Base-by-base conservation (phyloP, 225 moss, liverwort and hornwort genomes). In the Thuidium tamariscinum region DNA sequence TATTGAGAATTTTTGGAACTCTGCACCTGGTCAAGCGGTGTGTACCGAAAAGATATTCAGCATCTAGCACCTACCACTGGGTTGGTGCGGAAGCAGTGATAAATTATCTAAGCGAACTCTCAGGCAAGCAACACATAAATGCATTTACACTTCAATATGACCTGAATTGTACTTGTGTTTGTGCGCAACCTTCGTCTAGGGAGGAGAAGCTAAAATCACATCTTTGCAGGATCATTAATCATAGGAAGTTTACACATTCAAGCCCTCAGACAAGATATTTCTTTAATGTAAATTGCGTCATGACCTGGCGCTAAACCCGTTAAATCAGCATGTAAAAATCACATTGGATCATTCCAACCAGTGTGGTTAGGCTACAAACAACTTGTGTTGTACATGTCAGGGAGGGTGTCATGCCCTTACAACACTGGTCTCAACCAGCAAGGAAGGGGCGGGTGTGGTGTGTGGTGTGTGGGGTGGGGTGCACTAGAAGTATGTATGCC, bases 11-110 rank as follows among this genome's bases (percentile, higher is more conserved):
- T 75, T 93, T 98, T 82, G 91, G 89, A 80, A 84, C 92, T 70
- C 89, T 98, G 73, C 92, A 95, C 75, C 91, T 98, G 61, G 87
- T 98, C 65, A 96, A 91, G 89, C 91, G 87, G 71, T 87, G 89
- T 77, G 64, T 83, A 70, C 81, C 86, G 64, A 86, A 89, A 79
- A 92, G 85, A 66, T 85, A 85, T 70, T 90, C 91, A 82, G 85
- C 91, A 66, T 90, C 89, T 70, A 41, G 87, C 74, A 87, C 89
- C 76, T 98, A 94, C 80, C 92, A 93, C 59, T 98, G 98, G 98
- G 87, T 97, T 81, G 98, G 98, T 87, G 90, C 91, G 62, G 89
- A 94, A 88, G 94, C 93, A 66, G 94, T 94, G 62, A 91, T 92
- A 60, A 93, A 91, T 78, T 89, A 94, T 92, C 91, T 98, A 8